phyloP scores from a whole-genome alignment of 345 rosid species.

The Bruguiera sexangula region DNA sequence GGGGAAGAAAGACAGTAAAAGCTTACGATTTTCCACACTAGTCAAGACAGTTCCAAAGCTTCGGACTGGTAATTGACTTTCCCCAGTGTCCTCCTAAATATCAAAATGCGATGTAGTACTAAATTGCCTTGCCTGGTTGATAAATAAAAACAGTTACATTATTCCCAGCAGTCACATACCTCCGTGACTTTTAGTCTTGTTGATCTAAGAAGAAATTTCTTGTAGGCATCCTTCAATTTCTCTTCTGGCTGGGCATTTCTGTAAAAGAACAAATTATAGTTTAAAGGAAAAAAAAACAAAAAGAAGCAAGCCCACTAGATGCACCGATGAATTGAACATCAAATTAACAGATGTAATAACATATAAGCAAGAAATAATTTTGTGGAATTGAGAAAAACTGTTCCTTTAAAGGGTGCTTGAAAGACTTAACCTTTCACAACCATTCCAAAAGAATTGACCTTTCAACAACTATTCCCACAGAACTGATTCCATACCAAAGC shows the following conservation, averaged over 20 bases:
- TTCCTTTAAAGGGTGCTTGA: too few species aligned
- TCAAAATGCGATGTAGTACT: conserved; percentile 11
- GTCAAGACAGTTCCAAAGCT: conserved; percentile 79
- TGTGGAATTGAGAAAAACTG: not conserved
- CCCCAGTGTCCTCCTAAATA: conserved; percentile 48
- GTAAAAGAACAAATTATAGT: conserved; percentile 4
- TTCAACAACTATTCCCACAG: not conserved
- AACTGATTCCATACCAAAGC: not conserved
- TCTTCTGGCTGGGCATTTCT: conserved; percentile 78
- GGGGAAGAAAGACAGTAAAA: conserved; percentile 3
- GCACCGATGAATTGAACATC: not conserved
- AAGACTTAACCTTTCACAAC: not conserved
- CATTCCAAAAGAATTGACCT: not conserved
- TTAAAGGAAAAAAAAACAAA: not conserved
- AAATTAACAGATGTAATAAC: not conserved
- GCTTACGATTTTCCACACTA: conserved; percentile 61
- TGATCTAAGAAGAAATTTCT: conserved; percentile 67
- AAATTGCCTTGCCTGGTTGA: not conserved
- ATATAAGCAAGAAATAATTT: not conserved
- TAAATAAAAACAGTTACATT: not conserved
- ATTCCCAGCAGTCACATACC: conserved; percentile 34
- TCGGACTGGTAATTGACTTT: conserved; percentile 46
- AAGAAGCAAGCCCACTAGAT: not conserved
- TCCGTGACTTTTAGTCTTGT: conserved; percentile 45
- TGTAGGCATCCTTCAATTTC: conserved; percentile 72